These are phyloP conservation scores for Yamadazyma epiphylla DNA, from an alignment of 1,139 yeast genomes.

Conservation along the genomic window DNA sequence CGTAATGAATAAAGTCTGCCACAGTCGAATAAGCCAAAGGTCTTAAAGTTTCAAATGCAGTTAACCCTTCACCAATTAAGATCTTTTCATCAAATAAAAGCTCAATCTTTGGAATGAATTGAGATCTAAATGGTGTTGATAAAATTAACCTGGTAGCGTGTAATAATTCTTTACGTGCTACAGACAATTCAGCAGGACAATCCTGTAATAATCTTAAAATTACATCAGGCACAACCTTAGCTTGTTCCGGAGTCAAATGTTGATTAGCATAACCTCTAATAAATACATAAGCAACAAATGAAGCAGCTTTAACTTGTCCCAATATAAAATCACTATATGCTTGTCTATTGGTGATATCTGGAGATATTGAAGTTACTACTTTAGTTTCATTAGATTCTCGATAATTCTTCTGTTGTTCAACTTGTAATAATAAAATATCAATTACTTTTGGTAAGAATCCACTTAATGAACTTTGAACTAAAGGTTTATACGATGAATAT, in stretches of 20 bases:
- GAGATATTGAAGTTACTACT: constrained; percentile 50
- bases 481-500: constrained; percentile 78
- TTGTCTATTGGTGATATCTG: constrained; percentile 72
- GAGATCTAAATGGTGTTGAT: constrained; percentile 79
- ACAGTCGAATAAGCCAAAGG: constrained; percentile 95
- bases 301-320: constrained; percentile 97
- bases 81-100: constrained; percentile 82
- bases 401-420: constrained; percentile 41
- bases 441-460: constrained; percentile 80
- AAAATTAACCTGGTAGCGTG: constrained; percentile 94
- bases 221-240: constrained; percentile 75
- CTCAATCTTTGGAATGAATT: constrained; percentile 84
- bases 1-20: constrained; percentile 93
- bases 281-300: constrained; percentile 88
- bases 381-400: constrained; percentile 46
- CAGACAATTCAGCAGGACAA: constrained; percentile 93
- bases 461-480: constrained; percentile 70
- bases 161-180: constrained; percentile 86
- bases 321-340: constrained; percentile 86
- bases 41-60: constrained; percentile 80
- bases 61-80: constrained; percentile 87
- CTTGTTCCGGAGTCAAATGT: constrained; percentile 58
- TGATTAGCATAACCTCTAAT: constrained; percentile 79
- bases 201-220: constrained; percentile 85
- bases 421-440: constrained; percentile 71